These are phyloP conservation scores for Cystofilobasidium capitatum DNA, from an alignment of 768 basidiomycete genomes.

Conservation along the genomic window DNA sequence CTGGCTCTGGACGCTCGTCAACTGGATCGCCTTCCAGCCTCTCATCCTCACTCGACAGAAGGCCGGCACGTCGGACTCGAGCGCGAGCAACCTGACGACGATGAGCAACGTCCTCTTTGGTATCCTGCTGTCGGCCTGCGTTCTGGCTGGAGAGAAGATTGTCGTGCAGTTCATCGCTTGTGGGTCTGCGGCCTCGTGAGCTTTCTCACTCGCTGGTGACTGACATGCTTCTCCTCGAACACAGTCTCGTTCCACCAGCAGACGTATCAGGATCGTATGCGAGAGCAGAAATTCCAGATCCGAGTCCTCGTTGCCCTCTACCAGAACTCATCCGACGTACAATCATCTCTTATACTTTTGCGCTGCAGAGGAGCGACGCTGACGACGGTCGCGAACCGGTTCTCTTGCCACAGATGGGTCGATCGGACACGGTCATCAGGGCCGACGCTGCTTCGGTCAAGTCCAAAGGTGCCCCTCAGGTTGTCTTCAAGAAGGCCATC, in stretches of 20 bases:
- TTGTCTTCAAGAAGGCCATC: constrained; percentile 59
- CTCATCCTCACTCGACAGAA: constrained; percentile 45
- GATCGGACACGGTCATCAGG: constrained; percentile 51
- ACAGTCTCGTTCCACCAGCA: constrained; percentile 42
- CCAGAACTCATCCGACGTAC: constrained; percentile 56
- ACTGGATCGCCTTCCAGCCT: constrained; percentile 66
- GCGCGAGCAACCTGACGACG: constrained; percentile 15
- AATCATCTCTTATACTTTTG: background rate
- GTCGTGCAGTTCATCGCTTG: constrained; percentile 66
- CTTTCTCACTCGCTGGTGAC: background rate
- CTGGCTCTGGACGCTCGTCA: constrained; percentile 47
- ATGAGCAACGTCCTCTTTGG: constrained; percentile 60
- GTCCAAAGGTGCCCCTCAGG: constrained; percentile 45
- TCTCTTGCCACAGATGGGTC: constrained; percentile 40
- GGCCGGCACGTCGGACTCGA: constrained; percentile 26
- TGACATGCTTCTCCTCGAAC: constrained; percentile 16
- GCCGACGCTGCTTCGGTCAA: constrained; percentile 41
- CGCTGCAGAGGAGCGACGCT: background rate
- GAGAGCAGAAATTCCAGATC: constrained; percentile 69
- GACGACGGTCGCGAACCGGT: background rate
- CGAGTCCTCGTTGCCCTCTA: constrained; percentile 64
- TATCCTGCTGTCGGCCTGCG: constrained; percentile 55
- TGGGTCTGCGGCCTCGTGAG: constrained; percentile 13
- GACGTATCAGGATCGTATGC: constrained; percentile 27
- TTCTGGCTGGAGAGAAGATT: constrained; percentile 73